phyloP scores from a whole-genome alignment of 2,329 filamentous ascomycete species.

The Aspergillus unguis region DNA sequence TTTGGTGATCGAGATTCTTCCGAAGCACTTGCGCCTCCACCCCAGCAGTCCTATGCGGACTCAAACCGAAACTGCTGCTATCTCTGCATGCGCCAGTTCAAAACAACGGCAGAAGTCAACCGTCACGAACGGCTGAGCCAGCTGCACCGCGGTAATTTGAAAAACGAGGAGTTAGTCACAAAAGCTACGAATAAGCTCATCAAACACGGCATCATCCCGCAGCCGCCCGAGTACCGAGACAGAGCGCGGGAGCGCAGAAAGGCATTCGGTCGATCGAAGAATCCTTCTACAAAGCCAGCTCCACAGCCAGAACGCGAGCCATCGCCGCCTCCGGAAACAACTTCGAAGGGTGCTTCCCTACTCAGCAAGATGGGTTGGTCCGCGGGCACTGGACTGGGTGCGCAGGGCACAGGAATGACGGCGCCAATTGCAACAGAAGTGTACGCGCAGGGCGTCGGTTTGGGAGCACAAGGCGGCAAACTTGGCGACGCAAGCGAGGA shows the following conservation, averaged over 20 bases:
- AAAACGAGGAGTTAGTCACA: slow-evolving; percentile 47
- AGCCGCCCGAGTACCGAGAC: slow-evolving; percentile 44
- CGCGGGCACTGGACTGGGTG: slow-evolving; percentile 47
- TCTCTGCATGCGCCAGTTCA: slow-evolving; percentile 60
- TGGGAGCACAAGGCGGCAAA: slow-evolving; percentile 49
- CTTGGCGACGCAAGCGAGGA: slow-evolving; percentile 49
- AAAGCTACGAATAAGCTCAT: slow-evolving; percentile 42
- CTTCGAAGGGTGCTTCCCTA: slow-evolving; percentile 50
- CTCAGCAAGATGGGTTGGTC: slow-evolving; percentile 53
- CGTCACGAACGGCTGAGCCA: slow-evolving; percentile 59
- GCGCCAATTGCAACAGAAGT: slow-evolving; percentile 48
- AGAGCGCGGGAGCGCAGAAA: slow-evolving; percentile 46
- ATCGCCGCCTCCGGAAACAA: slow-evolving; percentile 26
- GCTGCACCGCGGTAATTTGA: slow-evolving; percentile 55
- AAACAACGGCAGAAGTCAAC: slow-evolving; percentile 53
- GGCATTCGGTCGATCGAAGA: slow-evolving; percentile 39
- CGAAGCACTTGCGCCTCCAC: slow-evolving; percentile 30
- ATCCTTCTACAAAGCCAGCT: slow-evolving; percentile 19
- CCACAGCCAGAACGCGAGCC: slow-evolving; percentile 30
- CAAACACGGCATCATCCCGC: slow-evolving; percentile 41
- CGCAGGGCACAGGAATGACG: slow-evolving; percentile 47
- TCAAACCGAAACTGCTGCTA: slow-evolving; percentile 57
- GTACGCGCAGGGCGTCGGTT: slow-evolving; percentile 49
- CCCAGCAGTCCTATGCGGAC: slow-evolving; percentile 60
- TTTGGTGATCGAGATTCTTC: slow-evolving; percentile 16